Percentiles rank a stretch among this genome's conserved stretches.
These are phyloP conservation scores for Colletotrichum sp. DNA, from an alignment of 2,329 filamentous ascomycete genomes.

Conservation along the genomic window DNA sequence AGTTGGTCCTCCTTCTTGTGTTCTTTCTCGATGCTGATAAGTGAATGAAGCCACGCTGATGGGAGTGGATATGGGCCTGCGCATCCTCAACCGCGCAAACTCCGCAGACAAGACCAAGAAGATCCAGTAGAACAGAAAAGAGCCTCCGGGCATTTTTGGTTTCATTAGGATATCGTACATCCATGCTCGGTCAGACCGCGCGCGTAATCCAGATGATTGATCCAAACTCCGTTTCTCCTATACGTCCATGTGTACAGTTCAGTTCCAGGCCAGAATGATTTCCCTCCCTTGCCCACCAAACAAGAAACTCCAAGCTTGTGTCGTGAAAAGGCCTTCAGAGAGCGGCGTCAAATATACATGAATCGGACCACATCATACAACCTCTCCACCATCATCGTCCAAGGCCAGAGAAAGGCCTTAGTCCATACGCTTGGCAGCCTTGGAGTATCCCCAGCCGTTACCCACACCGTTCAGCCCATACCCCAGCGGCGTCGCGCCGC, in stretches of 20 bases:
- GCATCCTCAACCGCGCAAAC: constrained; percentile 51
- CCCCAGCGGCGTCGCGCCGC: constrained; percentile 59
- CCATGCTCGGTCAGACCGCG: neutral
- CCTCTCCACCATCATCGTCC: neutral
- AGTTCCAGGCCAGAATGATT: neutral
- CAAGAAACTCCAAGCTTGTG: neutral
- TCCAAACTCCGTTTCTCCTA: constrained; percentile 4
- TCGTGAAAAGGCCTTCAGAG: neutral
- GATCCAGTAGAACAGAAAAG: constrained; percentile 34
- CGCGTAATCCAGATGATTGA: neutral
- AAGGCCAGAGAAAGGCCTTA: constrained; percentile 24
- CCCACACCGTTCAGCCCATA: constrained; percentile 58
- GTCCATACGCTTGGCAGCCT: constrained; percentile 59
- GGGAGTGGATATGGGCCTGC: constrained; percentile 58
- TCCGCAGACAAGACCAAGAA: constrained; percentile 41
- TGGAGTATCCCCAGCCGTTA: constrained; percentile 66
- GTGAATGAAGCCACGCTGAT: constrained; percentile 50
- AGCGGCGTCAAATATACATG: neutral
- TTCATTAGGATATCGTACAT: constrained; percentile 11
- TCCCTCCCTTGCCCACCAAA: neutral
- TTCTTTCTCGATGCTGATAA: neutral
- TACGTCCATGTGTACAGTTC: neutral
- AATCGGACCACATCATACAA: constrained; percentile 17
- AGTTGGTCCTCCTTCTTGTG: no score
- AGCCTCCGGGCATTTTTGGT: neutral